phyloP scores from a whole-genome alignment of 495 filamentous ascomycete genomes.

The Penicillium steckii region DNA sequence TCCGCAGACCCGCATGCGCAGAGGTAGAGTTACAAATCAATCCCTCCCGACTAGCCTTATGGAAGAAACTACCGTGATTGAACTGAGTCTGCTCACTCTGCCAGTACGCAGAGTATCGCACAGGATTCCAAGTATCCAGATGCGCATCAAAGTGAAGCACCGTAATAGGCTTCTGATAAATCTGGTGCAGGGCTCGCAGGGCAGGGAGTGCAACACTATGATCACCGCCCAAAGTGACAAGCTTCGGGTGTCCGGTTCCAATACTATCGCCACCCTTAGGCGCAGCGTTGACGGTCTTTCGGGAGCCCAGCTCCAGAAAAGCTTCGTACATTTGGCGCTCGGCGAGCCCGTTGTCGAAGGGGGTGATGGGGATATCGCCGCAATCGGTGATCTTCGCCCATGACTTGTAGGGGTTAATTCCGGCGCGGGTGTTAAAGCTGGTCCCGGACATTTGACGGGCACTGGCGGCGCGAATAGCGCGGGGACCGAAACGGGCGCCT shows the following conservation, averaged over 20 bases:
- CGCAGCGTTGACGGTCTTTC: constrained; percentile 37
- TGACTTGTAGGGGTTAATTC: constrained; percentile 72
- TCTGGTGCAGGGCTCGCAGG: constrained; percentile 65
- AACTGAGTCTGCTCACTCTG: constrained; percentile 65
- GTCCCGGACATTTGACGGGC: constrained; percentile 69
- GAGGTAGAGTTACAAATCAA: constrained; percentile 65
- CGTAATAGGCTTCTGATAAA: constrained; percentile 68
- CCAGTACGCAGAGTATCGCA: constrained; percentile 75
- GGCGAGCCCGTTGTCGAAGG: constrained; percentile 75
- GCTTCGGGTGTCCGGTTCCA: constrained; percentile 54
- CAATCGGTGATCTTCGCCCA: constrained; percentile 78
- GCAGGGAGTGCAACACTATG: constrained; percentile 77
- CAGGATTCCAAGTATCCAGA: constrained; percentile 82
- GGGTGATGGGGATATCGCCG: constrained; percentile 79
- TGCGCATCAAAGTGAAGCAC: constrained; percentile 86
- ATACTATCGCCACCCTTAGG: constrained; percentile 38
- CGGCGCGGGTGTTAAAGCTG: constrained; percentile 74
- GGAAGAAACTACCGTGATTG: constrained; percentile 86
- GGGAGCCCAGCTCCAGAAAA: constrained; percentile 62
- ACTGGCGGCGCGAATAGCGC: constrained; percentile 77
- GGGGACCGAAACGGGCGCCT: constrained; percentile 79
- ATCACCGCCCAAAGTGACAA: constrained; percentile 80
- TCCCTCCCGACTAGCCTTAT: constrained; percentile 73
- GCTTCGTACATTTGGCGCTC: constrained; percentile 76
- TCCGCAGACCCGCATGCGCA: constrained; percentile 77